Evolutionary conservation across 768 basidiomycete genomes (phyloP).

Genomic region (Panus rudis): DNA sequence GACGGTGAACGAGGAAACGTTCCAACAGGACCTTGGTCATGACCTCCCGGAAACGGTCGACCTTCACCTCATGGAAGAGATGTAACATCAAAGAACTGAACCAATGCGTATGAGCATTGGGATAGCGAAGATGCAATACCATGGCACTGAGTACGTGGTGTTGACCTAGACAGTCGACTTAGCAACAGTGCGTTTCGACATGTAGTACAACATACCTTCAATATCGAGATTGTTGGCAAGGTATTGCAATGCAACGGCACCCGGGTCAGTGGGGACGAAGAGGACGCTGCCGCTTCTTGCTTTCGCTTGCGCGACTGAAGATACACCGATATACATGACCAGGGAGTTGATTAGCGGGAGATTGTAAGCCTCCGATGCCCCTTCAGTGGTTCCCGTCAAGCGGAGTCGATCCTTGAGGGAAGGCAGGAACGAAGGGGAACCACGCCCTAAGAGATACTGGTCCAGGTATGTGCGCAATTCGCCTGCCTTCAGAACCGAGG

Average conservation of each 20-base stretch:
- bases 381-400: slow-evolving; percentile 38
- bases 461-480: slow-evolving; percentile 80
- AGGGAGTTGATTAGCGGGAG: slow-evolving; percentile 86
- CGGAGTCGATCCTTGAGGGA: slow-evolving; percentile 75
- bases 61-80: slow-evolving; percentile 75
- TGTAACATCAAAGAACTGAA: slow-evolving; percentile 88
- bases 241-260: slow-evolving; percentile 78
- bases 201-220: slow-evolving; percentile 58
- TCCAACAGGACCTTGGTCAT: slow-evolving; percentile 88
- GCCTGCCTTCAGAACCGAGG: slow-evolving; percentile 69
- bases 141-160: slow-evolving; percentile 91
- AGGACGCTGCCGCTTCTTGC: slow-evolving; percentile 74
- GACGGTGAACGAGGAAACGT: slow-evolving; percentile 87
- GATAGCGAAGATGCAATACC: slow-evolving; percentile 92
- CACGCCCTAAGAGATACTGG: slow-evolving; percentile 75
- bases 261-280: slow-evolving; percentile 78
- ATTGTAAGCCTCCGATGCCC: slow-evolving; percentile 65
- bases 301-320: slow-evolving; percentile 84
- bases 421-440: slow-evolving; percentile 62
- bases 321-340: slow-evolving; percentile 94
- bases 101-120: slow-evolving; percentile 98
- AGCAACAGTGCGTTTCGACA: not conserved
- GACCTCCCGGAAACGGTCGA: slow-evolving; percentile 73
- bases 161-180: slow-evolving; percentile 57
- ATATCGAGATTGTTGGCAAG: slow-evolving; percentile 78